Conservation (phyloP, 768 basidiomycete genomes). For the Lactarius trivialis region DNA sequence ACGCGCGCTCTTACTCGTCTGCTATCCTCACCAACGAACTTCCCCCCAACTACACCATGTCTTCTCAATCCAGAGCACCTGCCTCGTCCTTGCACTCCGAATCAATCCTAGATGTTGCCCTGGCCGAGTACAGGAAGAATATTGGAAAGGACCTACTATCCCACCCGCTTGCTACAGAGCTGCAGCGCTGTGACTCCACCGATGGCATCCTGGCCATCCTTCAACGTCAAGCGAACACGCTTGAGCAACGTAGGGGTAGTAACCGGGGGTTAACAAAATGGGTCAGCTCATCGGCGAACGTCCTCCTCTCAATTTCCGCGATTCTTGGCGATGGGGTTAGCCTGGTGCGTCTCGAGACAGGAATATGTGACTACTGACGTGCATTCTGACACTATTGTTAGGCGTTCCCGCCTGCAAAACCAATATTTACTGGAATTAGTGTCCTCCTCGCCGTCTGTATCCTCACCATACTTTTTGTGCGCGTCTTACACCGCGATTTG, state of each 20-base stretch:
- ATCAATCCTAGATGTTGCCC: background rate
- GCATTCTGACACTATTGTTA: background rate
- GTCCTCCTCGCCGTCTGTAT: background rate
- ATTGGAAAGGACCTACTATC: background rate
- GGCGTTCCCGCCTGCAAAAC: conserved; percentile 1
- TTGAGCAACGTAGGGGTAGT: background rate
- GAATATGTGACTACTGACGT: too few relatives aligned
- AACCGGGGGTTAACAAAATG: background rate
- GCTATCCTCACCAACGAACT: background rate
- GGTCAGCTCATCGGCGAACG: background rate
- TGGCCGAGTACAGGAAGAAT: background rate
- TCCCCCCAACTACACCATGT: background rate
- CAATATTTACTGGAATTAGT: background rate
- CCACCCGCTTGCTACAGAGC: background rate
- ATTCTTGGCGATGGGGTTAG: background rate
- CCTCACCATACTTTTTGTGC: too few relatives aligned
- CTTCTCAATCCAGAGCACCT: background rate
- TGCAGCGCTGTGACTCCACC: background rate
- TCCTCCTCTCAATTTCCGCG: background rate
- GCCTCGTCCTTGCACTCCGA: background rate
- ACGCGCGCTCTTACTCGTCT: background rate
- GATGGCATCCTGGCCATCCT: background rate
- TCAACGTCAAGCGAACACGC: background rate
- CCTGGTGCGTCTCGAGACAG: background rate
- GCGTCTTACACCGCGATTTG: background rate